Percentiles rank a stretch among this genome's conserved stretches.
Conservation (phyloP, 306 rosid species). For the Begonia masoniana region DNA sequence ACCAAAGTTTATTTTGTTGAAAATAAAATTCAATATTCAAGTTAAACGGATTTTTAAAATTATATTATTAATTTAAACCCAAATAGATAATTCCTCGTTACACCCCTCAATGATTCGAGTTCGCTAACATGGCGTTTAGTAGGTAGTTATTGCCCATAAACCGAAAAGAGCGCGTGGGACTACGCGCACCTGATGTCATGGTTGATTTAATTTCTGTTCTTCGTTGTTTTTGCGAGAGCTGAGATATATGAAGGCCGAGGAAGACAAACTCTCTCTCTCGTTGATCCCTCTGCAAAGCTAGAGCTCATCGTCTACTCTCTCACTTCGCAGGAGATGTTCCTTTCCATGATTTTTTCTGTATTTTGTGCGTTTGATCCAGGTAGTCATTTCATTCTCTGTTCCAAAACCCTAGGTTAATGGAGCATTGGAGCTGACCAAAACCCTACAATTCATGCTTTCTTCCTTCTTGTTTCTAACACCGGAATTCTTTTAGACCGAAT, state of each 20-base stretch:
- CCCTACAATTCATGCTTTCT: constrained; percentile 19
- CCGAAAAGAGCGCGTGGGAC: no score
- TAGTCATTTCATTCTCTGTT: neutral
- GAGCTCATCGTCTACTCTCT: constrained; percentile 9
- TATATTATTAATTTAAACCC: no score
- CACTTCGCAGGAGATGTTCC: neutral
- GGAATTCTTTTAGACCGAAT: neutral
- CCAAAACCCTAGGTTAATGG: constrained; percentile 39
- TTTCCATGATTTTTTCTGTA: neutral
- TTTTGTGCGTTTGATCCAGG: constrained; percentile 31
- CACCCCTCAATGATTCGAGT: no score
- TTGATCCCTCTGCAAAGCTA: constrained; percentile 20
- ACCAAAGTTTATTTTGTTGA: no score
- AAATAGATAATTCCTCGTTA: no score
- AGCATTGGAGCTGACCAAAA: constrained; percentile 26
- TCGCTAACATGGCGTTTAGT: no score
- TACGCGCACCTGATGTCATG: no score
- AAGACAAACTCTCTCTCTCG: constrained; percentile 7
- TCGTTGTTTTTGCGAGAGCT: no score
- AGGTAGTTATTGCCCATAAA: no score
- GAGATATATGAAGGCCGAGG: constrained; percentile 10
- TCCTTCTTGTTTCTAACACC: constrained; percentile 9
- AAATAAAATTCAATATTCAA: no score
- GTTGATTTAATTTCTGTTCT: no score
- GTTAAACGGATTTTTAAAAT: no score